Conservation (phyloP, 768 basidiomycete genomes). For the Lentinula sp. region DNA sequence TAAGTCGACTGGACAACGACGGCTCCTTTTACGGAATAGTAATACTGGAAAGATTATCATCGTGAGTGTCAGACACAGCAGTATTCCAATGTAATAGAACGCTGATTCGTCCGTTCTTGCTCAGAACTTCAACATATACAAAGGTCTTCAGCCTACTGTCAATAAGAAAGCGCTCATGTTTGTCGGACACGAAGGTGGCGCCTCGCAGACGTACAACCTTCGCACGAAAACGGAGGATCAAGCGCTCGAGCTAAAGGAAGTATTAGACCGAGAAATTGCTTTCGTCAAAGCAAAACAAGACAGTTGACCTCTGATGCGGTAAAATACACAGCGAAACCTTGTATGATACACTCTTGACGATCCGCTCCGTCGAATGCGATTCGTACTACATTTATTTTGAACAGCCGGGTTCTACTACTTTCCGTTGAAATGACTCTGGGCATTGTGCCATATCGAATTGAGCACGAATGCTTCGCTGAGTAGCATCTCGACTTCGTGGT, state of each 20-base stretch:
- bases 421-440: slow-evolving; percentile 77
- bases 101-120: slow-evolving; percentile 5
- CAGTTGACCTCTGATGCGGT: slow-evolving; percentile 8
- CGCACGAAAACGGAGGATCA: slow-evolving; percentile 55
- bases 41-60: slow-evolving; percentile 70
- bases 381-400: neutral
- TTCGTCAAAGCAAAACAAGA: slow-evolving; percentile 35
- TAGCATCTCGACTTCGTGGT: slow-evolving; percentile 93
- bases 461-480: slow-evolving; percentile 95
- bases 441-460: slow-evolving; percentile 89
- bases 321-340: slow-evolving; percentile 2
- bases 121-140: slow-evolving; percentile 74
- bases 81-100: neutral
- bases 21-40: slow-evolving; percentile 67
- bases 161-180: slow-evolving; percentile 54
- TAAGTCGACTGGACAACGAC: slow-evolving; percentile 50
- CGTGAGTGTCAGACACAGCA: slow-evolving; percentile 35
- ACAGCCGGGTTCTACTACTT: slow-evolving; percentile 27
- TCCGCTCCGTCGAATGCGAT: neutral
- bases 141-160: slow-evolving; percentile 47
- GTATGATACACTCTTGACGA: neutral
- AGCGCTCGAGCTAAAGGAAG: slow-evolving; percentile 50
- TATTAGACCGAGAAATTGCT: slow-evolving; percentile 57
- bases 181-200: slow-evolving; percentile 61
- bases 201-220: slow-evolving; percentile 55